phyloP scores from a whole-genome alignment of 2,329 filamentous ascomycete genomes.

The Fusarium compactum region DNA sequence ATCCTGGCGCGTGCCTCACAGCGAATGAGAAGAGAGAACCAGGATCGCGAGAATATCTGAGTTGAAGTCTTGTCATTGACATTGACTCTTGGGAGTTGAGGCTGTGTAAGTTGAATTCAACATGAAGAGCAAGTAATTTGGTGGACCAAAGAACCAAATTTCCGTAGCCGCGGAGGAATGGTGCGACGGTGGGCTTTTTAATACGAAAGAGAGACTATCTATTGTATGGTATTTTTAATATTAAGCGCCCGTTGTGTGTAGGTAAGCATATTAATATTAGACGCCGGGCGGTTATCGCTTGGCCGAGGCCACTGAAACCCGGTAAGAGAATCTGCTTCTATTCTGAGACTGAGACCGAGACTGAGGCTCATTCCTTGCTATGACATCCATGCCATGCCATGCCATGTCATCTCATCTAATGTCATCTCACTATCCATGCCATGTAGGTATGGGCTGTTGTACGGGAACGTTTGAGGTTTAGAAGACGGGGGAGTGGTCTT shows the following conservation, averaged over 20 bases:
- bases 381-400: background rate
- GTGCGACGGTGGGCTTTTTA: slow-evolving; percentile 39
- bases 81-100: slow-evolving; percentile 4
- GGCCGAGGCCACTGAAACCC: slow-evolving; percentile 39
- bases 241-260: slow-evolving; percentile 35
- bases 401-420: slow-evolving; percentile 3
- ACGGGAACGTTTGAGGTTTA: slow-evolving; percentile 16
- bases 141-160: slow-evolving; percentile 40
- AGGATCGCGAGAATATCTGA: slow-evolving; percentile 13
- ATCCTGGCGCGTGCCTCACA: slow-evolving; percentile 40
- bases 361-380: slow-evolving; percentile 10
- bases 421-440: slow-evolving; percentile 1
- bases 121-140: slow-evolving; percentile 3
- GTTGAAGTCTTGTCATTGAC: background rate
- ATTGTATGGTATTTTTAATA: slow-evolving; percentile 3
- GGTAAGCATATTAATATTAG: slow-evolving; percentile 16
- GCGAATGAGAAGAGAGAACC: slow-evolving; percentile 38
- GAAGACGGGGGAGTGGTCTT: slow-evolving; percentile 11
- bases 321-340: slow-evolving; percentile 35
- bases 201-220: slow-evolving; percentile 11
- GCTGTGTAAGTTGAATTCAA: slow-evolving; percentile 31
- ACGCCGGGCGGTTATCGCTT: slow-evolving; percentile 40
- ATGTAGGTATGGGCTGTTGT: slow-evolving; percentile 17
- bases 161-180: slow-evolving; percentile 45
- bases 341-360: slow-evolving; percentile 28